Base-by-base conservation (phyloP, 768 basidiomycete species). In the Aureoboletus auriporus region DNA sequence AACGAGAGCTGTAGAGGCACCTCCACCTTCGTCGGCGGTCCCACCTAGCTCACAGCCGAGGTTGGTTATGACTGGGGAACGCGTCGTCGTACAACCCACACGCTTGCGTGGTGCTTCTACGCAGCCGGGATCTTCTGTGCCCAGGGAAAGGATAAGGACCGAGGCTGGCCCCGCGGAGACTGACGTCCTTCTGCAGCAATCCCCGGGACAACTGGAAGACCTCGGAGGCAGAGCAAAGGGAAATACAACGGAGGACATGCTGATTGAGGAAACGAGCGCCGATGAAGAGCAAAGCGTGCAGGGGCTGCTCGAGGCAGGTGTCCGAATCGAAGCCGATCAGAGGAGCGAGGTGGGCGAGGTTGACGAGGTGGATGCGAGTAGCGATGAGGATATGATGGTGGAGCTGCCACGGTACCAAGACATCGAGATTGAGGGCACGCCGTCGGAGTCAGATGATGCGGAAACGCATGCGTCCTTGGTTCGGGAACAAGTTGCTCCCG, bases 371-470 rank as follows among this genome's bases (percentile, higher is more conserved):
- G 43, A 13, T 27, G 23, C 14, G 9, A 23, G 23, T 10, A 8
- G 46, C 16, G 35, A 43, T 6, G 43, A 27, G 0, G 42, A 45
- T 9, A 4, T 17, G 4, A 6, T 36, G 11, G 3, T 35, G 0
- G 42, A 26, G 16, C 16, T 60, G 11, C 52, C 56, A 4, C 53
- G 16, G 9, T 53, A 13, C 37, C 52, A 63, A 33, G 52, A 46
- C 1, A 4, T 56, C 4, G 47, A 57, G 6, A 35, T 46, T 9
- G 44, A 4, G 27, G 38, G n/a, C 27, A 43, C 49, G 8, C 56
- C 62, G 14, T 54, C 53, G 3, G 65, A 68, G 29, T 64, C 62
- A 13, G 66, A 68, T 38, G 65, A 66, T 27, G 56, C 47, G 29
- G 64, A 68, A 41, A 66, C 55, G 5, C 62, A 66, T 28, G 46